Conservation (phyloP, 768 basidiomycete species). For the Leccinum fibrillosum region DNA sequence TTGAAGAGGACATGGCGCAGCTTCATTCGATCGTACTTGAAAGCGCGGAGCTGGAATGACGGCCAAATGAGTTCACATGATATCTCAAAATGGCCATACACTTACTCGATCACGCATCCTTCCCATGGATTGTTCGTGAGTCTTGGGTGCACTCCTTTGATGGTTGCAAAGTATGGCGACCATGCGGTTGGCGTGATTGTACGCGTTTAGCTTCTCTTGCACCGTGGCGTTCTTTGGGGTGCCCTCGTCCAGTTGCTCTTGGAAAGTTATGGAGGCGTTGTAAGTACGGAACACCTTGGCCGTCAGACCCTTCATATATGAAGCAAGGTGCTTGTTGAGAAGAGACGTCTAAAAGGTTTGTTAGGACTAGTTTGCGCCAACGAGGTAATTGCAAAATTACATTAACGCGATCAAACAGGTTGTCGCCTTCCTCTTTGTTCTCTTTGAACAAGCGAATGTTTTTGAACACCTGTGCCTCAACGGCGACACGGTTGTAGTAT, state of each 20-base stretch:
- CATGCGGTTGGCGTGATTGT: conserved; percentile 95
- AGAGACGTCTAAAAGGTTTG: conserved; percentile 56
- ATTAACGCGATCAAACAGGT: conserved; percentile 91
- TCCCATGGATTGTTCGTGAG: conserved; percentile 90
- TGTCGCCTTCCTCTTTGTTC: conserved; percentile 82
- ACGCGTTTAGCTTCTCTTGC: conserved; percentile 96
- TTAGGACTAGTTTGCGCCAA: conserved; percentile 17
- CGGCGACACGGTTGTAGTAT: conserved; percentile 88
- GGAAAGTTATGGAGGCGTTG: conserved; percentile 96
- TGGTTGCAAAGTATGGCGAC: conserved; percentile 99
- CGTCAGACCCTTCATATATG: conserved; percentile 96
- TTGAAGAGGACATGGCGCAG: conserved; percentile 83
- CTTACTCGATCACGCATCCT: conserved; percentile 89
- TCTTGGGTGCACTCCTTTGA: conserved; percentile 91
- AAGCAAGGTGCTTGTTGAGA: conserved; percentile 88
- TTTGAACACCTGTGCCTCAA: conserved; percentile 94
- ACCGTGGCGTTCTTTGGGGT: conserved; percentile 66
- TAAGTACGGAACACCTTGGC: conserved; percentile 99
- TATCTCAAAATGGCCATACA: conserved; percentile 5
- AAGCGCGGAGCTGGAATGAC: conserved; percentile 62
- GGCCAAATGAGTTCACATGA: conserved; percentile 1
- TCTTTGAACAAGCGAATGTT: conserved; percentile 97
- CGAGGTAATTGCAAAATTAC: conserved; percentile 38
- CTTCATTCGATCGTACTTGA: conserved; percentile 99
- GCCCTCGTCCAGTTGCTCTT: conserved; percentile 78